Evolutionary conservation across 371 early-diverging fungal genomes (phyloP).

Genomic region (Mortierella sp.): DNA sequence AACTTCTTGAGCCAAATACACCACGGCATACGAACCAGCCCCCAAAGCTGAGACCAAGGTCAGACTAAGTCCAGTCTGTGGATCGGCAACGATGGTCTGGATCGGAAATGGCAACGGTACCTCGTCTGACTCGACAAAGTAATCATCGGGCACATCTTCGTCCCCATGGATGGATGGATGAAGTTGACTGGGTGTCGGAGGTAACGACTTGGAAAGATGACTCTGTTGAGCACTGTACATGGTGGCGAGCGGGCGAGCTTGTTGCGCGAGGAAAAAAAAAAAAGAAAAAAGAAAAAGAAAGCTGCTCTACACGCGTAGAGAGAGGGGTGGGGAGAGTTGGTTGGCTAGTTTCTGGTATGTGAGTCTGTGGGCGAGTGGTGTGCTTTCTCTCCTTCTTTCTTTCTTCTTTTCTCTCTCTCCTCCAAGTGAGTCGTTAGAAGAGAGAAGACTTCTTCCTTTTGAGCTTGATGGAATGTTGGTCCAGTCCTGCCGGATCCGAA

Average conservation of each 20-base stretch:
- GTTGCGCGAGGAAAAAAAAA: not conserved
- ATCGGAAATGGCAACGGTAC: conserved; percentile 61
- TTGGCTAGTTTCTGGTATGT: no score
- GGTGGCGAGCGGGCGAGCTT: conserved; percentile 37
- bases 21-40: conserved; percentile 77
- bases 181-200: conserved; percentile 50
- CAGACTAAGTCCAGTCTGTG: conserved; percentile 48
- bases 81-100: conserved; percentile 61
- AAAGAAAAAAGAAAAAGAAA: not conserved
- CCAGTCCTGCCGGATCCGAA: no score
- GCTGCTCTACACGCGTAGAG: no score
- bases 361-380: no score
- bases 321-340: no score
- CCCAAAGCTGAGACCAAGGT: conserved; percentile 69
- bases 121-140: conserved; percentile 49
- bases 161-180: conserved; percentile 41
- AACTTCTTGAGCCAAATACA: conserved; percentile 68
- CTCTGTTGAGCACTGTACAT: conserved; percentile 21
- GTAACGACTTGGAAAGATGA: conserved; percentile 45
- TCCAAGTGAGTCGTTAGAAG: no score
- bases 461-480: no score
- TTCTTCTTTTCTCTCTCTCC: no score
- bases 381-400: no score
- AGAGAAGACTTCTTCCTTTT: no score
- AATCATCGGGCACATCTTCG: conserved; percentile 57